Base-by-base conservation (phyloP, 352 stramenopile species). In the Thalassiosira sp. region DNA sequence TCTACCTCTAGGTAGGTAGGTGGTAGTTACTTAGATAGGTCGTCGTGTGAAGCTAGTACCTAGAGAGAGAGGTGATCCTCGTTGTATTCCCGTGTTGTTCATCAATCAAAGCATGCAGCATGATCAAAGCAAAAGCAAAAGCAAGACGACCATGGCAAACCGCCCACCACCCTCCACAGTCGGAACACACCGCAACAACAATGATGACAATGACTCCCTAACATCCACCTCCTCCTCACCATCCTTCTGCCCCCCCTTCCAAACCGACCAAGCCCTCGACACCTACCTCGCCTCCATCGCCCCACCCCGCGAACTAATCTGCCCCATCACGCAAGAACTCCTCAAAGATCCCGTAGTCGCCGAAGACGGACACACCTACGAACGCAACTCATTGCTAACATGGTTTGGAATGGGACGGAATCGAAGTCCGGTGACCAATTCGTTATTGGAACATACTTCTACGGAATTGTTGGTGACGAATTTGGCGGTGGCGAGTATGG, bases 341-440 rank as follows among this genome's bases (percentile, higher is more conserved):
- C 33, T 86, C 7, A 20, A 56, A 16, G 82, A 89, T 66, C 79
- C 82, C 2, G 82, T 89, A 0, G 64, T 89, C 3, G 76, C 62
- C 16, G 31, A 68, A 10, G 82, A 89, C 59, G 82, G 82, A 18
- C 72, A 83, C 27, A 81, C 79, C 28, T 89, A 89, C 59, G 82
- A 89, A 52, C 69, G 79, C 1, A 51, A 51, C 7, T 72, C 58
- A 0, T 35, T 81, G 1, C 15, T 66, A 2, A 76, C 62, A 40
- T 81, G 72, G 72, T 76, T 81, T 25, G 27, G 37, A 22, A 76
- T 71, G 64, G 72, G 72, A n/a, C 16, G 53, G 5, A 66, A 45
- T 52, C 52, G 73, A n/a, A 70, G 51, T 61, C 73, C 73, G 3
- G 73, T 82, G 8, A 82, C 73, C 16, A 82, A 82, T 31, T 67